phyloP scores from a whole-genome alignment of 495 filamentous ascomycete species.

The Neurospora tetraspora region DNA sequence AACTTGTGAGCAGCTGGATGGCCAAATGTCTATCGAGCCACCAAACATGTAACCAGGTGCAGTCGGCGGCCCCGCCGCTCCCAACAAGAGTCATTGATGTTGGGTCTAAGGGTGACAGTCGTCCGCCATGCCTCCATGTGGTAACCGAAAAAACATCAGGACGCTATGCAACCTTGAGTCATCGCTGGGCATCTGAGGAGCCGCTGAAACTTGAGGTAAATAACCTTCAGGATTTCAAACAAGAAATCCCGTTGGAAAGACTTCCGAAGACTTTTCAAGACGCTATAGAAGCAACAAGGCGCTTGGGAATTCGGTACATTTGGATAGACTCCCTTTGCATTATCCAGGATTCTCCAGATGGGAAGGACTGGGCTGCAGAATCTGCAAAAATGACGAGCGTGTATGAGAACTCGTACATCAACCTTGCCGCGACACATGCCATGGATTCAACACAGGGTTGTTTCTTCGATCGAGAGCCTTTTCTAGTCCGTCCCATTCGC shows the following conservation, averaged over 20 bases:
- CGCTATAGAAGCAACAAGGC: constrained; percentile 11
- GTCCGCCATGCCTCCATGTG: not conserved
- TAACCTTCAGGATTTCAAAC: not conserved
- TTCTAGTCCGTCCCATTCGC: not conserved
- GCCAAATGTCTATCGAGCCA: not conserved
- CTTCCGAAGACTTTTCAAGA: constrained; percentile 21
- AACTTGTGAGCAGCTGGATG: not conserved
- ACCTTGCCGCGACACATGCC: constrained; percentile 7
- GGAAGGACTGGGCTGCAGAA: constrained; percentile 25
- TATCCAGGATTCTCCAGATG: constrained; percentile 4
- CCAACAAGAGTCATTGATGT: not conserved
- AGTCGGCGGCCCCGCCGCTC: not conserved
- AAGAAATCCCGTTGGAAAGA: constrained; percentile 1
- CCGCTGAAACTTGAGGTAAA: not conserved
- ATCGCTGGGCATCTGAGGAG: not conserved
- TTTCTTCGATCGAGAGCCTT: not conserved
- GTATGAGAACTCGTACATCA: constrained; percentile 20
- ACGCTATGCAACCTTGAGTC: not conserved
- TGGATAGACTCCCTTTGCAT: constrained; percentile 21
- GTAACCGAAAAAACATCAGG: not conserved
- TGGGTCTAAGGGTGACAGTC: fast-evolving
- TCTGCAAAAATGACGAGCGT: constrained; percentile 24
- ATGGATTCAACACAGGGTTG: not conserved
- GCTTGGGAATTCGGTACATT: constrained; percentile 10
- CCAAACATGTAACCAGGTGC: not conserved